These are phyloP conservation scores for Biscutella laevigata DNA, from an alignment of 441 rosid species.

Conservation along the genomic window DNA sequence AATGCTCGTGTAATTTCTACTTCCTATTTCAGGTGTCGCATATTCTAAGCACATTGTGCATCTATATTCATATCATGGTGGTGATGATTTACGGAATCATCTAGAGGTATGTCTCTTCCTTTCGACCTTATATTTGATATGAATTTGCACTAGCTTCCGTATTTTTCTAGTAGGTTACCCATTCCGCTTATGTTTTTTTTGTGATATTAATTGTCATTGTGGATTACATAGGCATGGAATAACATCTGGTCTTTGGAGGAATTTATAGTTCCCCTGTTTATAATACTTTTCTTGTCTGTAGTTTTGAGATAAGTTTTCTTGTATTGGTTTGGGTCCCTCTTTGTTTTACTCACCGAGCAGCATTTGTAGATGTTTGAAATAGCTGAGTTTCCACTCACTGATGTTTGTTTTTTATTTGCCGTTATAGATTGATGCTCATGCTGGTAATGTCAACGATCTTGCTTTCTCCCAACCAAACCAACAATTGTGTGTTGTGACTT, in stretches of 20 bases:
- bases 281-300: background rate
- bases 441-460: constrained; percentile 51
- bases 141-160: background rate
- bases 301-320: background rate
- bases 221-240: background rate
- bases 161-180: background rate
- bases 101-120: constrained; percentile 34
- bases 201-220: background rate
- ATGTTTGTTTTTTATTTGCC: background rate
- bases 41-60: constrained; percentile 52
- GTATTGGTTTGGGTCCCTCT: background rate
- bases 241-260: background rate
- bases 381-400: background rate
- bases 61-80: constrained; percentile 47
- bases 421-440: constrained; percentile 48
- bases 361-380: constrained; percentile 5
- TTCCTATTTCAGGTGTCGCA: constrained; percentile 42
- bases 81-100: constrained; percentile 39
- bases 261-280: background rate
- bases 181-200: background rate
- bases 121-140: background rate
- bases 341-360: background rate
- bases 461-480: constrained; percentile 50
- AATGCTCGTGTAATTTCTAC: background rate
- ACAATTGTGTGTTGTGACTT: constrained; percentile 42